These are phyloP conservation scores for Volutella citrinella DNA, from an alignment of 2,329 filamentous ascomycete species.

Conservation along the genomic window DNA sequence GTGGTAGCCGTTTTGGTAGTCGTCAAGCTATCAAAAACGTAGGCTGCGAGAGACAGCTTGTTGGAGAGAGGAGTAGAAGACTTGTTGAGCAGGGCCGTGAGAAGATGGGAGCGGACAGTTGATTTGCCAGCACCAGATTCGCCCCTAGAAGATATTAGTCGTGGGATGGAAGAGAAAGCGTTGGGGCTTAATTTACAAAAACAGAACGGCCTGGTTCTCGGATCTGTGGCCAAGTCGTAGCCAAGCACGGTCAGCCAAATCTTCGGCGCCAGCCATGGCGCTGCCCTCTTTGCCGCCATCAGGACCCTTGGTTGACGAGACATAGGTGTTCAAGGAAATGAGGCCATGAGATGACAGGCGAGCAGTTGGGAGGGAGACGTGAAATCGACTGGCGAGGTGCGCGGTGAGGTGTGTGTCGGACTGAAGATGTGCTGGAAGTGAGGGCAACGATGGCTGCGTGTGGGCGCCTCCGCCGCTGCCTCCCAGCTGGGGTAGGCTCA, in stretches of 20 bases:
- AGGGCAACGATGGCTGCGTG: slow-evolving; percentile 82
- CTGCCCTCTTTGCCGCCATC: slow-evolving; percentile 92
- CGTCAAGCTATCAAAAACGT: slow-evolving; percentile 92
- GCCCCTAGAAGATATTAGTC: slow-evolving; percentile 57
- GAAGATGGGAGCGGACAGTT: slow-evolving; percentile 83
- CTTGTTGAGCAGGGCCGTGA: slow-evolving; percentile 82
- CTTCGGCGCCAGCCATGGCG: slow-evolving; percentile 88
- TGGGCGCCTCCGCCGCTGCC: slow-evolving; percentile 58
- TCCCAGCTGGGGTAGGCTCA: slow-evolving; percentile 51
- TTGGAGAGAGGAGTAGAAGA: slow-evolving; percentile 90
- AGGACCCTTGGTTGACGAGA: slow-evolving; percentile 78
- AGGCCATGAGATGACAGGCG: slow-evolving; percentile 87
- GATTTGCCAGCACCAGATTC: slow-evolving; percentile 97
- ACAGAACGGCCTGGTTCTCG: slow-evolving; percentile 90
- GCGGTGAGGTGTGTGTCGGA: slow-evolving; percentile 76
- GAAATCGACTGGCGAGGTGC: slow-evolving; percentile 84
- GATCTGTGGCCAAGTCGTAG: slow-evolving; percentile 80
- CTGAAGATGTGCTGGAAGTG: slow-evolving; percentile 79
- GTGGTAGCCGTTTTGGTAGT: slow-evolving; percentile 97
- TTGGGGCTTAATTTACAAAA: slow-evolving; percentile 83
- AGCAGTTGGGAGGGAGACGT: slow-evolving; percentile 84
- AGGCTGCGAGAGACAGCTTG: slow-evolving; percentile 89
- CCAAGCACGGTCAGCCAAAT: slow-evolving; percentile 84
- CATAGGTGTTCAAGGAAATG: slow-evolving; percentile 92
- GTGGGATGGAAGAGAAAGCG: too few relatives aligned